These are phyloP conservation scores for Pythium scleroteichum DNA, from an alignment of 352 stramenopile genomes.

Conservation along the genomic window DNA sequence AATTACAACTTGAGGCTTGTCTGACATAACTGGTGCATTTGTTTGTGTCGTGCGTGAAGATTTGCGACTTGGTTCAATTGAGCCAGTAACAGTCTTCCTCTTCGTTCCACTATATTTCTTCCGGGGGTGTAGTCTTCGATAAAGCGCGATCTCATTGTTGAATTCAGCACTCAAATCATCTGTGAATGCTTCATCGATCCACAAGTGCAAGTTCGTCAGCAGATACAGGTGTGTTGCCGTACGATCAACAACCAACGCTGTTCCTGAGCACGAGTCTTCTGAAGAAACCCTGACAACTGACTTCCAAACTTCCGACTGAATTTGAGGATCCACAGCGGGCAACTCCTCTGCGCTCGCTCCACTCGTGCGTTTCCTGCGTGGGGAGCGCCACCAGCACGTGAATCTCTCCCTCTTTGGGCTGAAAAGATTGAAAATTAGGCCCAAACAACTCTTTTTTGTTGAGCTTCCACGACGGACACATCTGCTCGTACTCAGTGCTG, in stretches of 20 bases:
- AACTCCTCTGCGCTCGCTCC: too few species aligned
- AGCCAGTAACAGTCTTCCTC: not conserved
- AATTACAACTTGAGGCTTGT: constrained; percentile 1
- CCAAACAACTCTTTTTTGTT: constrained; percentile 19
- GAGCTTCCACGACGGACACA: constrained; percentile 19
- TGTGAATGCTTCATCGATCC: constrained; percentile 21
- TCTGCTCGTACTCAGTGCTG: constrained; percentile 8
- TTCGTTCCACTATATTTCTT: constrained; percentile 31
- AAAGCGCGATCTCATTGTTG: constrained; percentile 31
- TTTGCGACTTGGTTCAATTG: not conserved
- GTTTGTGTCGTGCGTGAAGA: too few species aligned
- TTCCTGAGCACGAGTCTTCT: constrained; percentile 25
- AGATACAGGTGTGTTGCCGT: constrained; percentile 35
- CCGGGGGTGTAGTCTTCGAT: constrained; percentile 22
- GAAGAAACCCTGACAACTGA: constrained; percentile 30
- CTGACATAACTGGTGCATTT: not conserved
- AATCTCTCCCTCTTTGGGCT: too few species aligned
- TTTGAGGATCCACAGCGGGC: not conserved
- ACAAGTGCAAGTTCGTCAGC: constrained; percentile 41
- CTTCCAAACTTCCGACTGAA: constrained; percentile 35
- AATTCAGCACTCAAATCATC: constrained; percentile 32
- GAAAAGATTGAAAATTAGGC: too few species aligned
- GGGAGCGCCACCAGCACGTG: too few species aligned
- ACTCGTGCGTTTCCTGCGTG: too few species aligned
- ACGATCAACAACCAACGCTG: constrained; percentile 36